Evolutionary conservation across 495 filamentous ascomycete genomes (phyloP), one percentile per base, ranked within the genome.

Genomic region (Trichoderma parareesei): DNA sequence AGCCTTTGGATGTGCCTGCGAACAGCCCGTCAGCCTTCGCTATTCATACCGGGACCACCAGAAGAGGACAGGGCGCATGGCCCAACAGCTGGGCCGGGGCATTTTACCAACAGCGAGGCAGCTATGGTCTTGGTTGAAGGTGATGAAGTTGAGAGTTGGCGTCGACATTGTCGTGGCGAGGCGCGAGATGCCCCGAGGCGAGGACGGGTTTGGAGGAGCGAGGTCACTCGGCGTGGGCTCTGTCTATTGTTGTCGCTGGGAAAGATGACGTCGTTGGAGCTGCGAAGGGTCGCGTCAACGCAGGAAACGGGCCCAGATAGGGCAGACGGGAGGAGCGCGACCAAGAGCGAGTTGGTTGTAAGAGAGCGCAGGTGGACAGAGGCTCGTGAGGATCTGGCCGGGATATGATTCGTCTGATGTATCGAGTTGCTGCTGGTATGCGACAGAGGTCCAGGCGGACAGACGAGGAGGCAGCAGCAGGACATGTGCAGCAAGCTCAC

Each of bases 41-140:
- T 27, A 27, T 27, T 27, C 6, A n/a, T 18, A 14, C 11, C 48
- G 27, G 14, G 6, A 2, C 11, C 6, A 2, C 6, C 40, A 65
- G 2, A 42, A 42, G 40, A 49, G n/a, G n/a, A n/a, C n/a, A n/a
- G n/a, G n/a, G n/a, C n/a, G n/a, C n/a, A n/a, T n/a, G n/a, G 16
- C 9, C 18, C 55, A 20, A 18, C n/a, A 49, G 14, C 46, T 49
- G 46, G n/a, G n/a, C 60, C 46, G 11, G 62, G 44, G 11, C 20
- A 63, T 87, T 68, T 27, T 79, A 90, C 91, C 93, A 68, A 97
- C 91, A 78, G 93, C 94, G 66, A 98, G 81, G 73, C 92, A 91
- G 82, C 90, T 95, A 82, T 96, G 90, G 82, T 98, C 94, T 79
- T 98, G 94, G 77, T 98, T 98, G 78, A 98, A 98, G 18, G 92